Base-by-base conservation (phyloP, 139 green algal species). In the Chlamydomonas sp. region DNA sequence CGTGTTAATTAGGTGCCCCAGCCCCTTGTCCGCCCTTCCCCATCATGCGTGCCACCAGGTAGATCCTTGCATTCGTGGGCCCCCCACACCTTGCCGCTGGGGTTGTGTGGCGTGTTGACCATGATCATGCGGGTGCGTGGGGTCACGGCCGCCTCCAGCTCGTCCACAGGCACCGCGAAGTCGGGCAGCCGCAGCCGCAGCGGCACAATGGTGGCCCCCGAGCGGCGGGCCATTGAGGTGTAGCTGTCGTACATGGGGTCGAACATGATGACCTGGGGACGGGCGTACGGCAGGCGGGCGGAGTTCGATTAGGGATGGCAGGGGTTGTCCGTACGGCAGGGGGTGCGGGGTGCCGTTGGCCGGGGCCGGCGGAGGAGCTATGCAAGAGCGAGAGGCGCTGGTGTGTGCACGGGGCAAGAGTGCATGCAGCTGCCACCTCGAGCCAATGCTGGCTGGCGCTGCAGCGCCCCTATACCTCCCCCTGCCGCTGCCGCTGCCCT, bases 31-130 rank as follows among this genome's bases (percentile, higher is more conserved):
- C 66, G 66, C 66, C 66, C 15, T 72, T 15, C 15, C 66, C 66
- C 14, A 14, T 79, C n/a, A 17, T 63, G 76, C n/a, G 20, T 4
- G n/a, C 81, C 49, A 60, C 68, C 67, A 18, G 69, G 31, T 49
- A 49, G 31, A 49, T 49, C 31, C 31, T 49, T 49, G 31, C 31
- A 49, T 49, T 49, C 31, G 31, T 49, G 31, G 31, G 31, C 68
- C 63, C 2, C 85, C 7, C 79, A 93, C 72, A 97, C 90, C 87
- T 93, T 94, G 18, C 87, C 94, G 7, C 93, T 97, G 10, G 96
- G 96, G 89, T 98, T 98, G 93, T 98, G 96, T 1, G 96, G 96
- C 4, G 91, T 96, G 91, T 98, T 98, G 69, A 98, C 71, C 60
- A 98, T 85, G 14, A 98, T 92, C 72, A 96, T 87, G 83, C 94